These are phyloP conservation scores for Dictyostelium purpureum DNA, from an alignment of 78 protist species.

Conservation along the genomic window DNA sequence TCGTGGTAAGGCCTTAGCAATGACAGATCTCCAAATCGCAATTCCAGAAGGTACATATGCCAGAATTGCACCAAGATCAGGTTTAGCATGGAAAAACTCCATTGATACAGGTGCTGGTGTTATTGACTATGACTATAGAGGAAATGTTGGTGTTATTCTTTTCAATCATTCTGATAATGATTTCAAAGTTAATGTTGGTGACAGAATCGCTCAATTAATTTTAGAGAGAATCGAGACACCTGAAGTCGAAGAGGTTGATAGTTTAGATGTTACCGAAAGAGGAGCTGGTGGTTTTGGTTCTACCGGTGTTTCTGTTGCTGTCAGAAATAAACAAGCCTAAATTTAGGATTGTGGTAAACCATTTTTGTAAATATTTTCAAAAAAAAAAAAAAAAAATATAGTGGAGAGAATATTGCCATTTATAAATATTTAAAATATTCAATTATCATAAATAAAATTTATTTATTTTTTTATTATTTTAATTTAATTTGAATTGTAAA, in stretches of 20 bases:
- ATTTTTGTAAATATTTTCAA: too few species aligned
- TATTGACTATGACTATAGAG: conserved; percentile 80
- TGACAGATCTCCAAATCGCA: conserved; percentile 87
- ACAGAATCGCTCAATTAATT: conserved; percentile 42
- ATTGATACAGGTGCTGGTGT: conserved; percentile 89
- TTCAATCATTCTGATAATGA: conserved; percentile 83
- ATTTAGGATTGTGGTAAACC: too few species aligned
- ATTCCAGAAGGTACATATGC: conserved; percentile 87
- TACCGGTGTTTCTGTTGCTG: conserved; percentile 8
- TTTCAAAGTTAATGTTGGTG: conserved; percentile 27
- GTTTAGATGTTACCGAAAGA: conserved; percentile 45
- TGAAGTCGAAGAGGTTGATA: conserved; percentile 14
- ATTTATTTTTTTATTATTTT: neutral
- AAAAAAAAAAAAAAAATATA: neutral
- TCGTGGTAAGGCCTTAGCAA: conserved; percentile 84
- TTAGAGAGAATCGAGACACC: neutral
- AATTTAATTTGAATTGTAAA: too few species aligned
- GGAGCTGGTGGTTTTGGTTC: conserved; percentile 77
- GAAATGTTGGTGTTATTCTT: conserved; percentile 90
- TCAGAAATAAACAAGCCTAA: too few species aligned
- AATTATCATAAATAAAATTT: neutral
- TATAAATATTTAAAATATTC: neutral
- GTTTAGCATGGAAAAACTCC: conserved; percentile 88
- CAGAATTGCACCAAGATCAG: conserved; percentile 91
- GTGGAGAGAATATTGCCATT: conserved; percentile 5